Evolutionary conservation across 164 flowering plant species (phyloP), one percentile per base, ranked within the genome.

Genomic region (Vitis riparia): DNA sequence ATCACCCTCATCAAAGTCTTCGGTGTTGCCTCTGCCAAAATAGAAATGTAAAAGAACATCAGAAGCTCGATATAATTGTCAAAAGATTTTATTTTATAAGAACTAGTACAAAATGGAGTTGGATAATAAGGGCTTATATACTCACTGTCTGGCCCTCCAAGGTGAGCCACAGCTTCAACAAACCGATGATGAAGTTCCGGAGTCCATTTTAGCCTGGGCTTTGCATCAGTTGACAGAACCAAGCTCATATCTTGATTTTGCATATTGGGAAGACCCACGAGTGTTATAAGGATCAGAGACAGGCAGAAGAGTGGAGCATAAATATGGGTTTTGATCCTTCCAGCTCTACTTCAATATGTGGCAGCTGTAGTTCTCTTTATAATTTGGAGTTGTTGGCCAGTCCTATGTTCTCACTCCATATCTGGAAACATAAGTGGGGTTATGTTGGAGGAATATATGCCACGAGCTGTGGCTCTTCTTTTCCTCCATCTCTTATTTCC

Each of bases 171-270:
- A 0, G 90, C 91, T 55, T 87, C 91, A 48, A 87, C 77, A 62
- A 92, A 92, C 55, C 88, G 79, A 37, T 81, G 88, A 63, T 92
- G 98, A 68, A 92, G 92, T 61, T 91, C 91, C 8, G 86, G 83
- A 69, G 94, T 92, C 96, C 96, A 92, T 80, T 86, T 92, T 13
- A 92, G 76, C 77, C 98, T 86, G 27, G 94, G 94, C 74, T 91
- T 91, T 10, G 91, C 88, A 86, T 92, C 98, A 77, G 93, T 80
- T 14, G 98, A 89, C 63, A 89, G 69, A 55, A 88, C 87, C 75
- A 91, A 75, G 72, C 76, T 85, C 93, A 84, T 83, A 27, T 79
- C 84, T 75, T 81, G 86, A 58, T 74, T 72, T 61, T 79, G 86
- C 77, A 75, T 64, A 60, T 73, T 71, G 44, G 73, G 78, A 66